phyloP scores from a whole-genome alignment of 2,329 filamentous ascomycete genomes.

The Exophiala xenobiotica region DNA sequence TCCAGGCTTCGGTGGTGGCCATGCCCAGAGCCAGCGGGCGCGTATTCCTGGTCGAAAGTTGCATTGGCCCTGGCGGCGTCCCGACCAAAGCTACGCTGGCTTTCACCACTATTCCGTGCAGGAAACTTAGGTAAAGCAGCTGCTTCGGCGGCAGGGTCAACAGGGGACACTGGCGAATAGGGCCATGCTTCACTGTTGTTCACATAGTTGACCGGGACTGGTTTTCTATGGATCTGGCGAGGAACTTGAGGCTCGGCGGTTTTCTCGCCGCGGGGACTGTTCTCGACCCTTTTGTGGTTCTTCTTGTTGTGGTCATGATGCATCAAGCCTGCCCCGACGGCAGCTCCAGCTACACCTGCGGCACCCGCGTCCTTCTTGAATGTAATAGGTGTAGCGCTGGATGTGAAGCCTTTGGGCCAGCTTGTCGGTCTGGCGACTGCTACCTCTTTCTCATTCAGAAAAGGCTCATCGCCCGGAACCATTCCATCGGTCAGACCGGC shows the following conservation, averaged over 20 bases:
- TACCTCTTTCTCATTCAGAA: slow-evolving; percentile 8
- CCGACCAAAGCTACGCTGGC: slow-evolving; percentile 9
- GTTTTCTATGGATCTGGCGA: slow-evolving; percentile 19
- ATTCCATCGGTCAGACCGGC: slow-evolving; percentile 22
- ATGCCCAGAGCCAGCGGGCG: not conserved
- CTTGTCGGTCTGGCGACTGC: slow-evolving; percentile 2
- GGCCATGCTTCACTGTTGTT: slow-evolving; percentile 26
- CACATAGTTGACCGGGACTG: slow-evolving; percentile 16
- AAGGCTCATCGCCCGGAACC: slow-evolving; percentile 18
- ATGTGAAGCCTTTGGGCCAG: slow-evolving; percentile 1
- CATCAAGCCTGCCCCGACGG: slow-evolving; percentile 19
- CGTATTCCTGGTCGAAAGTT: slow-evolving; percentile 19
- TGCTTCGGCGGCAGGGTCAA: slow-evolving; percentile 13
- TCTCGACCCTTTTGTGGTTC: slow-evolving; percentile 10
- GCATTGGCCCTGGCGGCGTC: slow-evolving; percentile 22
- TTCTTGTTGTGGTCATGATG: slow-evolving; percentile 14
- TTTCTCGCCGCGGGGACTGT: slow-evolving; percentile 1
- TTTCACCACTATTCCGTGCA: slow-evolving; percentile 10
- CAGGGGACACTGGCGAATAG: slow-evolving; percentile 19
- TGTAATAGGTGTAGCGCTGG: slow-evolving; percentile 5
- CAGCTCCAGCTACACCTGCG: slow-evolving; percentile 23
- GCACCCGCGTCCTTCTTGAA: slow-evolving; percentile 11
- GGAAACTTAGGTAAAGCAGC: not conserved
- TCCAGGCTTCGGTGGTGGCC: slow-evolving; percentile 2
- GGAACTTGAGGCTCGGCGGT: not conserved